These are phyloP conservation scores for Pichia thaimueangensis DNA, from an alignment of 805 yeast genomes.

Conservation along the genomic window DNA sequence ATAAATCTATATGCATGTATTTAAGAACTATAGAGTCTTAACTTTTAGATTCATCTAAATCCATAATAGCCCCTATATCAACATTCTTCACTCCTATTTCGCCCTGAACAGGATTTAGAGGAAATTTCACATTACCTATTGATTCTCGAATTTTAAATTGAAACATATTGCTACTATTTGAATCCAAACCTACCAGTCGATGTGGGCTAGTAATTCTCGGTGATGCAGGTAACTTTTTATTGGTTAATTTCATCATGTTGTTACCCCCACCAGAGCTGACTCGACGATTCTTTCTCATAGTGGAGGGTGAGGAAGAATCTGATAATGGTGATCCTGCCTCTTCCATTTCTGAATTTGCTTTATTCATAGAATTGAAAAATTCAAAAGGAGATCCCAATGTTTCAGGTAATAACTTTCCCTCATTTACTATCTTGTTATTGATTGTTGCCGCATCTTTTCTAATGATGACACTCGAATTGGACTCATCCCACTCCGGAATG, in stretches of 20 bases:
- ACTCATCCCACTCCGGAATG: slow-evolving; percentile 3
- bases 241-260: slow-evolving; percentile 14
- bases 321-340: slow-evolving; percentile 1
- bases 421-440: not conserved
- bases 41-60: not conserved
- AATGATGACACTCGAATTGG: slow-evolving; percentile 8
- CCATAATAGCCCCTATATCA: not conserved
- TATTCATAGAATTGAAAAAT: not conserved
- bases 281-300: not conserved
- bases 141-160: slow-evolving; percentile 8
- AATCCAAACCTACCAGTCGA: slow-evolving; percentile 16
- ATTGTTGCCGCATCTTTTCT: not conserved
- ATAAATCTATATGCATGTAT: too few species aligned
- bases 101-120: not conserved
- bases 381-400: not conserved
- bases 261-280: too few species aligned
- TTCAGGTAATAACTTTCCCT: not conserved
- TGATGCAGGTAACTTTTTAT: slow-evolving; percentile 14
- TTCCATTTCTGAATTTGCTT: too few species aligned
- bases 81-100: not conserved
- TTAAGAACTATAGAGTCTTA: too few species aligned
- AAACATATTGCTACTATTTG: slow-evolving; percentile 5
- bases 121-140: not conserved
- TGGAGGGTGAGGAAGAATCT: not conserved
- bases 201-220: slow-evolving; percentile 17